Base-by-base conservation (phyloP, 1,284 basidiomycete genomes). In the Waitea zeae region DNA sequence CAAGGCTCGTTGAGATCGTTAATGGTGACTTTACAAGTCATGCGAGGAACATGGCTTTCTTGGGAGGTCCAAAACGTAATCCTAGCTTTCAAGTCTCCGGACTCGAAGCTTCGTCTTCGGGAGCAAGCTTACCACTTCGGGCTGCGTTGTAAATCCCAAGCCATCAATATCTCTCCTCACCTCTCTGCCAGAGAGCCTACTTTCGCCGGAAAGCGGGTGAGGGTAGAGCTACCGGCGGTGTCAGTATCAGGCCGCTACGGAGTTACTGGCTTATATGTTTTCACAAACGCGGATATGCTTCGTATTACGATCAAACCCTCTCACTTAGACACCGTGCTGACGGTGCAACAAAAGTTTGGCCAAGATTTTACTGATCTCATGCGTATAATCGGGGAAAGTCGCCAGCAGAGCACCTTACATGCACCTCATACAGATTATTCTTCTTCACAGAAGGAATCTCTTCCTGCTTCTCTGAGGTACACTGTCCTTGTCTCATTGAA, bases 301-400 rank as follows among this genome's bases (percentile, higher is more conserved):
- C 62, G 74, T 18, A 54, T 81, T 36, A 77, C 67, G 44, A 62
- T 87, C 41, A 84, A 81, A 44, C 79, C 80, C 4, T 70, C 70
- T 1, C 72, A 86, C 43, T 75, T 81, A 69, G 84, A 89, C 46
- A 78, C 77, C 5, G 51, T 87, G 3, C 61, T 87, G 2, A 69
- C 67, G 2, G 75, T 88, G 9, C 81, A 86, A 46, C 77, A 82
- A 43, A 84, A 86, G 46, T 87, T 86, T 40, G 83, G 79, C 5
- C 74, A 78, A 46, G 84, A 88, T 51, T 81, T 87, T 53, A 79
- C 78, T 42, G 84, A 89, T 42, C 58, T 88, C 17, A 53, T 87
- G 7, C 56, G 64, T 27, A 51, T 82, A 37, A 58, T 78, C 18
- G 68, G 67, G 39, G 64, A 80, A 46, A 72, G 65, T 14, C 67